phyloP scores from a whole-genome alignment of 768 basidiomycete species.

The Termitomyces sp. region DNA sequence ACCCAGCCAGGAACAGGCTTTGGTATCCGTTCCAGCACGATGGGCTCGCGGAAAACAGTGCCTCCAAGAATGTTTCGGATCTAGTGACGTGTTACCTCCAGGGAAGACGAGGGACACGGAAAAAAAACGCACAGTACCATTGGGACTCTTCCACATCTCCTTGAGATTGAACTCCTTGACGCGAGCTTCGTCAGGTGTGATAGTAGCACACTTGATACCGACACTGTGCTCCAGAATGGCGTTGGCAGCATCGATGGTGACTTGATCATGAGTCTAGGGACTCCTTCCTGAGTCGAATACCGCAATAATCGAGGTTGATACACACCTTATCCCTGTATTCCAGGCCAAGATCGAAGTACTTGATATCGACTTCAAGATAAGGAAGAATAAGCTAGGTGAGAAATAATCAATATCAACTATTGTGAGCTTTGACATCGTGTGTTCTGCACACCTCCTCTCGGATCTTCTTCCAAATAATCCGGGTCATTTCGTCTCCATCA shows the following conservation, averaged over 20 bases:
- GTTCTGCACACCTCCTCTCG: slow-evolving; percentile 71
- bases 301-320: not conserved
- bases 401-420: not conserved
- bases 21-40: slow-evolving; percentile 86
- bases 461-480: slow-evolving; percentile 99
- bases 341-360: slow-evolving; percentile 96
- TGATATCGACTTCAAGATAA: slow-evolving; percentile 92
- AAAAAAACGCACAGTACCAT: slow-evolving; percentile 69
- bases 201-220: slow-evolving; percentile 98
- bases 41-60: slow-evolving; percentile 98
- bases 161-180: slow-evolving; percentile 97
- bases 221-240: slow-evolving; percentile 94
- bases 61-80: slow-evolving; percentile 98
- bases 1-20: slow-evolving; percentile 95
- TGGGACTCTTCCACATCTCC: slow-evolving; percentile 98
- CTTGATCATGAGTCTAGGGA: slow-evolving; percentile 81
- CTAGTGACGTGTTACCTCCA: slow-evolving; percentile 25
- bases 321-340: slow-evolving; percentile 84
- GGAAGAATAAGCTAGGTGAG: slow-evolving; percentile 83
- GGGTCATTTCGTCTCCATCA: slow-evolving; percentile 98
- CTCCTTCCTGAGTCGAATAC: not conserved
- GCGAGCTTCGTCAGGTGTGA: slow-evolving; percentile 96
- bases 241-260: slow-evolving; percentile 90
- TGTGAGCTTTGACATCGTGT: not conserved
- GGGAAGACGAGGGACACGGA: not conserved